These are phyloP conservation scores for Rubia peregrina DNA, from an alignment of 305 asterid species.

Conservation along the genomic window DNA sequence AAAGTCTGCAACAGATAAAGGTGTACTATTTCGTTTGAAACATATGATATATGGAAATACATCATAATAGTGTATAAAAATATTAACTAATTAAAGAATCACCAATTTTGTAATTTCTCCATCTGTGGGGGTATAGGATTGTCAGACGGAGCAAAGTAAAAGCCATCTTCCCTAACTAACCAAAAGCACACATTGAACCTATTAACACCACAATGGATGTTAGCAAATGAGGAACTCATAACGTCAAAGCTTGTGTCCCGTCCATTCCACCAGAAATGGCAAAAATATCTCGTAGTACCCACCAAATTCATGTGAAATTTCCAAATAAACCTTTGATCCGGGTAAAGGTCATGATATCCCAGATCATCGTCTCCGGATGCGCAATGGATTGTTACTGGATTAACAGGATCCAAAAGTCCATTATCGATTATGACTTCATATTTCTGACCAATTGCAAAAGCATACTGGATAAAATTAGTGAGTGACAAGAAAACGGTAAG, in stretches of 20 bases:
- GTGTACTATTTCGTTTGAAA: no score
- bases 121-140: background rate
- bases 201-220: background rate
- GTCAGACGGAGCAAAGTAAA: background rate
- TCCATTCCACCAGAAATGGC: constrained; percentile 15
- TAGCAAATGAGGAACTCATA: background rate
- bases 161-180: background rate
- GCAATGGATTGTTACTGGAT: background rate
- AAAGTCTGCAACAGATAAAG: no score
- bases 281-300: background rate
- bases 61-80: no score
- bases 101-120: background rate
- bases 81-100: background rate
- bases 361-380: constrained; percentile 11
- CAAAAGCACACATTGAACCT: background rate
- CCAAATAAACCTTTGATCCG: constrained; percentile 9
- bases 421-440: background rate
- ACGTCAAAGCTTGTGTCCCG: background rate
- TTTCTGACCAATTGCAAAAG: background rate
- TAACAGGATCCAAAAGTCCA: background rate
- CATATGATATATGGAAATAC: no score
- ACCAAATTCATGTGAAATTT: constrained; percentile 5
- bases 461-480: no score
- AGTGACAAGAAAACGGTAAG: no score
- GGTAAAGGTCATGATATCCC: constrained; percentile 14